Conservation (phyloP, 805 yeast species). For the Myxozyma vanderwaltii region DNA sequence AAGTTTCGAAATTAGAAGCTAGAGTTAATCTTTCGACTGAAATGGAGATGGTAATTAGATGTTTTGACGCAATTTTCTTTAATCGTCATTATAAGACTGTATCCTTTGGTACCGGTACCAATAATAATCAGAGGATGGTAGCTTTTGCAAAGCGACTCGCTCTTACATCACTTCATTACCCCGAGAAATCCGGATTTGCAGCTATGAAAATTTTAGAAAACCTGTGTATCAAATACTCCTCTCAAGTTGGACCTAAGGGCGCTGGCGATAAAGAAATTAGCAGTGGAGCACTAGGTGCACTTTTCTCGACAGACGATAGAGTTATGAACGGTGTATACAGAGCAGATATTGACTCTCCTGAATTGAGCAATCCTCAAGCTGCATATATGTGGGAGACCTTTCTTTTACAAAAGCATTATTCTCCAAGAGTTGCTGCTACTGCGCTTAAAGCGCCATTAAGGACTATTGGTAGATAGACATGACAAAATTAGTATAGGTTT, state of each 20-base stretch:
- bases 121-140: conserved; percentile 50
- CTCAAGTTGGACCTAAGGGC: conserved; percentile 3
- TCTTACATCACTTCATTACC: conserved; percentile 66
- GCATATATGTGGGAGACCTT: conserved; percentile 90
- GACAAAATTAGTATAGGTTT: background rate
- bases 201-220: conserved; percentile 76
- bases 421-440: conserved; percentile 77
- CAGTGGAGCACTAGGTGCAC: conserved; percentile 57
- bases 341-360: conserved; percentile 64
- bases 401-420: conserved; percentile 76
- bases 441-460: conserved; percentile 37
- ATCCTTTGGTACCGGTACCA: conserved; percentile 30
- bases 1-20: conserved; percentile 31
- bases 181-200: conserved; percentile 85
- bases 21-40: conserved; percentile 86
- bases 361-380: conserved; percentile 80
- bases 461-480: conserved; percentile 24
- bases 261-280: conserved; percentile 3
- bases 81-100: conserved; percentile 47
- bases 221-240: conserved; percentile 65
- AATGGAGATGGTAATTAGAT: conserved; percentile 75
- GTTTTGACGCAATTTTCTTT: conserved; percentile 81
- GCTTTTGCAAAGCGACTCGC: conserved; percentile 84
- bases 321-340: conserved; percentile 77
- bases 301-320: conserved; percentile 86